Conservation (phyloP, 108 stramenopile genomes). For the Discostella pseudostelligera region DNA sequence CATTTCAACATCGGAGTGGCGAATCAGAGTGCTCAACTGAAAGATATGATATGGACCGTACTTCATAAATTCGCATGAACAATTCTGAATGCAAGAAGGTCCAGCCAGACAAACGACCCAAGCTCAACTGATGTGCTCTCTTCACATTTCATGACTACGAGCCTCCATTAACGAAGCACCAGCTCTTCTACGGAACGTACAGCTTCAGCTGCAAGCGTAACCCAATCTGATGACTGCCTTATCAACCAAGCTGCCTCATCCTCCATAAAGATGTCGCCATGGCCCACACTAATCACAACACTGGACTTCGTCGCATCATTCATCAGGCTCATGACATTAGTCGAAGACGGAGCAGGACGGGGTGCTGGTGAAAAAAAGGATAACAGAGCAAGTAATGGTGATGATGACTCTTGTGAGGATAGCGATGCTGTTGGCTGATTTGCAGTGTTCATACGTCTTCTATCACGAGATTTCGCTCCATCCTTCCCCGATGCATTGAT, state of each 20-base stretch:
- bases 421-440: background rate
- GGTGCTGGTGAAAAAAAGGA: conserved; percentile 11
- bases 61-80: no score
- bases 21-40: no score
- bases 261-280: conserved; percentile 20
- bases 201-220: conserved; percentile 8
- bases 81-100: no score
- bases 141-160: no score
- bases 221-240: conserved; percentile 14
- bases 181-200: conserved; percentile 28
- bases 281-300: conserved; percentile 11
- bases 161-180: conserved; percentile 6
- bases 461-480: background rate
- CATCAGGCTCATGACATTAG: conserved; percentile 9
- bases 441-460: background rate
- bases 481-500: background rate
- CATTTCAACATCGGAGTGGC: no score
- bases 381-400: background rate
- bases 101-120: no score
- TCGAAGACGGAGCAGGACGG: conserved; percentile 6
- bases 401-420: conserved; percentile 2
- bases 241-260: conserved; percentile 31
- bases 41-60: no score
- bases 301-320: conserved; percentile 18
- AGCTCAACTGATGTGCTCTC: no score